Evolutionary conservation across 1,284 basidiomycete genomes (phyloP), one percentile per base, ranked within the genome.

Genomic region (Sphagnurus paluster): DNA sequence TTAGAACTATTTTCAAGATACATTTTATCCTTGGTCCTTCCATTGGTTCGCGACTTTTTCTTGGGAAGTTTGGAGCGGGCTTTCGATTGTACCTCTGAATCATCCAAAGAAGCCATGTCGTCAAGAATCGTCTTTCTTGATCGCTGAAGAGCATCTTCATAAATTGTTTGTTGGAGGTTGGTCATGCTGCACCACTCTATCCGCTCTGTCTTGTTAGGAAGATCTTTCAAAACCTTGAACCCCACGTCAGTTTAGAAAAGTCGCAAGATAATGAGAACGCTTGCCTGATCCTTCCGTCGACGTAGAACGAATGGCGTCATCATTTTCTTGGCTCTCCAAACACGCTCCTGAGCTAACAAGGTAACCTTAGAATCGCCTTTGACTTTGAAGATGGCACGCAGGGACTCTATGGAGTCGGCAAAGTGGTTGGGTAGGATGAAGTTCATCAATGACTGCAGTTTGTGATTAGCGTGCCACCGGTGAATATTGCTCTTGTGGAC

Each of bases 291-390:
- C 69, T 99, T 99, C 54, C 95, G 82, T 39, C 97, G 81, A 17
- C 97, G 88, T 16, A 99, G 78, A 21, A 99, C 95, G 64, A 99
- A 99, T 0, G 97, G 97, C 13, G 92, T 95, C 87, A 99, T 94
- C 94, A 99, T 98, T 65, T 90, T 93, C 71, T 98, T 97, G 4
- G 97, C 97, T 46, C 96, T 75, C 39, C 93, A 90, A 20, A 98
- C 90, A 37, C 95, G 85, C 63, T 94, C 88, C 62, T 91, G 85
- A 5, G 94, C 90, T 11, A 99, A 82, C 33, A 97, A 65, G 33
- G 89, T 90, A 40, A 90, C 83, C 53, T 90, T 90, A 8, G 87
- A 86, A 58, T 93, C 90, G 4, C 90, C 86, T 58, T 92, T 93
- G 29, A 93, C 91, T 68, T 98, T 99, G 82, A 99, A 99, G 56